Evolutionary conservation across 2,329 filamentous ascomycete species (phyloP).

Genomic region (Phaeoacremonium minimum): DNA sequence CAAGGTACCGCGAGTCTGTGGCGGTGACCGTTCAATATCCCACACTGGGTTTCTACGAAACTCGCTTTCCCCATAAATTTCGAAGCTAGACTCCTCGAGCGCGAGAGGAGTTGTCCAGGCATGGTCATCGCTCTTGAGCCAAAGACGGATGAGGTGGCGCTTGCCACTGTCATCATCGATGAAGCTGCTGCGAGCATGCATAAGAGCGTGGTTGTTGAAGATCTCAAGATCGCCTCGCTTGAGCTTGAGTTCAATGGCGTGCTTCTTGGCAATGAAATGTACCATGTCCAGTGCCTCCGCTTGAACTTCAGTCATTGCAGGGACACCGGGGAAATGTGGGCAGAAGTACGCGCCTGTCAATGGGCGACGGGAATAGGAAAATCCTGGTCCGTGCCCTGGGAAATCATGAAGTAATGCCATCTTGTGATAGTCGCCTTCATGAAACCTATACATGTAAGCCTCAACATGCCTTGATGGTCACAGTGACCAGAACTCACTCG

Average conservation of each 20-base stretch:
- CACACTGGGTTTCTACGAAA: too few species aligned
- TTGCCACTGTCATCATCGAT: slow-evolving; percentile 6
- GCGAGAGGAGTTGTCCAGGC: too few species aligned
- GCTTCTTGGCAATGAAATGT: slow-evolving; percentile 12
- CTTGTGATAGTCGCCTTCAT: too few species aligned
- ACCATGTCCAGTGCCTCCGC: slow-evolving; percentile 16
- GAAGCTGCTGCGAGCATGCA: slow-evolving; percentile 14
- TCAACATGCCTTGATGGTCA: too few species aligned
- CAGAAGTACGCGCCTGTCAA: slow-evolving; percentile 14
- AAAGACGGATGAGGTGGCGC: slow-evolving; percentile 15
- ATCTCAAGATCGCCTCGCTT: slow-evolving; percentile 13
- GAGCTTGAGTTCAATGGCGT: slow-evolving; percentile 9
- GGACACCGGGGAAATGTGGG: slow-evolving; percentile 13
- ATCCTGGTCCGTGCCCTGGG: slow-evolving; percentile 11
- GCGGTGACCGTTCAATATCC: too few species aligned
- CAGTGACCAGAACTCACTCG: too few species aligned
- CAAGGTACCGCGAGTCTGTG: too few species aligned
- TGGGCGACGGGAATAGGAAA: slow-evolving; percentile 17
- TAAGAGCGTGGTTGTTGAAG: slow-evolving; percentile 16
- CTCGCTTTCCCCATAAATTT: too few species aligned
- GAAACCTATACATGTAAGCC: too few species aligned
- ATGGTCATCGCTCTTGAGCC: slow-evolving; percentile 13
- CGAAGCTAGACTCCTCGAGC: too few species aligned
- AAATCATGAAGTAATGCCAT: slow-evolving; percentile 14
- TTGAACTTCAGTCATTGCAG: slow-evolving; percentile 15